These are phyloP conservation scores for Pseudogymnoascus sp. DNA, from an alignment of 2,329 filamentous ascomycete species.

Conservation along the genomic window DNA sequence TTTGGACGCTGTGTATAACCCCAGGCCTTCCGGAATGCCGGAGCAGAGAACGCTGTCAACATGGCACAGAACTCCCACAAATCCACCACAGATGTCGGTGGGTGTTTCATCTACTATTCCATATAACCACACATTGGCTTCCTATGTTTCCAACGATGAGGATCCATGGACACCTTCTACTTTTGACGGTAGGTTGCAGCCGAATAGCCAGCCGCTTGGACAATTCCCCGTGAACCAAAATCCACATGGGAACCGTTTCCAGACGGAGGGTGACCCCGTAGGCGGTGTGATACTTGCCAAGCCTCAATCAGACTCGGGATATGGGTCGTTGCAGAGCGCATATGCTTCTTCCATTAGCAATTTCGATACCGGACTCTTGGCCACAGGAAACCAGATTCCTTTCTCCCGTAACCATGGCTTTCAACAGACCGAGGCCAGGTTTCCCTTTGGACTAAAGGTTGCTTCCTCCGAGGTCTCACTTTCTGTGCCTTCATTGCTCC, in stretches of 20 bases:
- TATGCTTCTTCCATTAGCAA: constrained; percentile 26
- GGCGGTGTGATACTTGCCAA: constrained; percentile 20
- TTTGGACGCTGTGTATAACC: neutral
- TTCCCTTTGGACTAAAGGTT: constrained; percentile 8
- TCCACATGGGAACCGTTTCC: neutral
- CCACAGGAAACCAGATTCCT: constrained; percentile 24
- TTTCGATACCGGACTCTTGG: constrained; percentile 22
- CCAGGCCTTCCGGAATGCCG: neutral
- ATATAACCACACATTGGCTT: neutral
- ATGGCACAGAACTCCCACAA: neutral
- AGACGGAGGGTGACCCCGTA: neutral
- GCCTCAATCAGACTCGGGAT: constrained; percentile 29
- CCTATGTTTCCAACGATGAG: neutral
- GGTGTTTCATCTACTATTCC: constrained; percentile 2
- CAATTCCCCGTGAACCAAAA: neutral
- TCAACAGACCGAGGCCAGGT: constrained; percentile 13
- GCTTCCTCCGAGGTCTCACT: constrained; percentile 12
- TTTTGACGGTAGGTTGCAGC: neutral
- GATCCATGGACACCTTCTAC: neutral
- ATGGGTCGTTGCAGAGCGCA: constrained; percentile 25
- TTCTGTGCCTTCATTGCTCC: constrained; percentile 16
- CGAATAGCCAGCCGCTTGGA: neutral
- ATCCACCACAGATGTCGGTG: neutral
- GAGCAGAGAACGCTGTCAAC: neutral
- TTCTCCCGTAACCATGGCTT: constrained; percentile 19